Conservation (phyloP, 2,329 filamentous ascomycete genomes). For the Whalleya microplaca region DNA sequence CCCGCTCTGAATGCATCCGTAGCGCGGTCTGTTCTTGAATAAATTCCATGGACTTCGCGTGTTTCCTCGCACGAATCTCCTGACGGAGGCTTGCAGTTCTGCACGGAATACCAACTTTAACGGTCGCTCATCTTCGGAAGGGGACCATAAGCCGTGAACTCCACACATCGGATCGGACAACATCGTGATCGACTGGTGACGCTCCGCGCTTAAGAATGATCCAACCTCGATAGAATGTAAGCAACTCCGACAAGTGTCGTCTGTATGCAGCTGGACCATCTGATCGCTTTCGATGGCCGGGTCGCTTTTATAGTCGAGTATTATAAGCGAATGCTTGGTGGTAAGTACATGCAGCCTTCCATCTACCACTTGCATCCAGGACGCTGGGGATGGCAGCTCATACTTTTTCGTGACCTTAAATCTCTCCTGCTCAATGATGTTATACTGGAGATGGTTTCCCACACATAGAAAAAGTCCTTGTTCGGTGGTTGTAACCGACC, state of each 20-base stretch:
- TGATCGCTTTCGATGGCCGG: constrained; percentile 39
- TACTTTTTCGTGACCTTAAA: constrained; percentile 52
- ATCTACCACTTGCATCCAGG: constrained; percentile 50
- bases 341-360: constrained; percentile 57
- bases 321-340: constrained; percentile 56
- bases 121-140: constrained; percentile 46
- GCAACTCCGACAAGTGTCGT: constrained; percentile 48
- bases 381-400: constrained; percentile 57
- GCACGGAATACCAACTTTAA: constrained; percentile 59
- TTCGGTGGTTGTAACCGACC: constrained; percentile 58
- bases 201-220: constrained; percentile 12
- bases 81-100: constrained; percentile 58
- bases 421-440: constrained; percentile 59
- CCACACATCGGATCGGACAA: constrained; percentile 52
- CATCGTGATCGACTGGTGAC: constrained; percentile 47
- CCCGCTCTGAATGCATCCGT: constrained; percentile 48
- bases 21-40: constrained; percentile 40
- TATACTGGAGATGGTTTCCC: constrained; percentile 58
- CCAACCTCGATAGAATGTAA: constrained; percentile 53
- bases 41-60: constrained; percentile 58
- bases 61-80: constrained; percentile 56
- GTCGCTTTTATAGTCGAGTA: constrained; percentile 53
- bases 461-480: constrained; percentile 61
- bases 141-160: constrained; percentile 56
- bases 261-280: constrained; percentile 49